A percentile compares a stretch with the other conserved stretches of the same genome.
phyloP scores from a whole-genome alignment of 176 grass and related monocot species.

The Miscanthus lutarioriparius region DNA sequence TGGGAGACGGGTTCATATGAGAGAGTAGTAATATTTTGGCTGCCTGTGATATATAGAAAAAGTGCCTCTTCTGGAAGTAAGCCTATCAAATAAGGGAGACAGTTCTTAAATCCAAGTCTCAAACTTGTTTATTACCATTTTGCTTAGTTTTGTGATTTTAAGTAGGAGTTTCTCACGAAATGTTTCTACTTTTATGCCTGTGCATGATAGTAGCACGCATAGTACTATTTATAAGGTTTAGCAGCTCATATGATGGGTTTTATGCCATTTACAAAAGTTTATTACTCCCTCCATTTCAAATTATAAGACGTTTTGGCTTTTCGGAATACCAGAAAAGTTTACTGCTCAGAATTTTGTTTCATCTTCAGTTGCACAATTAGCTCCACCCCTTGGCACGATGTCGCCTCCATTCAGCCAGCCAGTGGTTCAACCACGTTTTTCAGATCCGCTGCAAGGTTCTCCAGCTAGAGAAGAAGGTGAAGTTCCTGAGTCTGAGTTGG shows the following conservation, averaged over 20 bases:
- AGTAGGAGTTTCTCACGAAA: not conserved
- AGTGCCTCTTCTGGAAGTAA: not conserved
- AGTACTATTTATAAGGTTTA: not conserved
- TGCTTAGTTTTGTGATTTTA: not conserved
- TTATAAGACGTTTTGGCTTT: too few species aligned
- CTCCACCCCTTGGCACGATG: slow-evolving; percentile 39
- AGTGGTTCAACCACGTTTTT: slow-evolving; percentile 49
- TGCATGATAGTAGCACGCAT: not conserved
- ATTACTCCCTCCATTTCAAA: not conserved
- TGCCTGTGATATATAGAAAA: not conserved
- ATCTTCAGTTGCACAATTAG: slow-evolving; percentile 44
- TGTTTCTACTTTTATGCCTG: not conserved
- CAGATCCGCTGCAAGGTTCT: slow-evolving; percentile 62
- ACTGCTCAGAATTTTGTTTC: slow-evolving; percentile 51
- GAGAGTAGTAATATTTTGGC: too few species aligned
- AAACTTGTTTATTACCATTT: not conserved
- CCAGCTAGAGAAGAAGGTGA: slow-evolving; percentile 88
- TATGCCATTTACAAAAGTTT: not conserved
- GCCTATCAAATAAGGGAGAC: too few species aligned
- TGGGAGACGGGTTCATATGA: too few species aligned
- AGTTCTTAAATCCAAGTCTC: too few species aligned
- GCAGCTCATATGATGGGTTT: not conserved
- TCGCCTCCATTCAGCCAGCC: slow-evolving; percentile 49
- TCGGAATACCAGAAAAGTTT: not conserved
- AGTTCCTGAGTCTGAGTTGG: slow-evolving; percentile 87